These are phyloP conservation scores for Aspergillus melleus DNA, from an alignment of 2,329 filamentous ascomycete genomes.

Conservation along the genomic window DNA sequence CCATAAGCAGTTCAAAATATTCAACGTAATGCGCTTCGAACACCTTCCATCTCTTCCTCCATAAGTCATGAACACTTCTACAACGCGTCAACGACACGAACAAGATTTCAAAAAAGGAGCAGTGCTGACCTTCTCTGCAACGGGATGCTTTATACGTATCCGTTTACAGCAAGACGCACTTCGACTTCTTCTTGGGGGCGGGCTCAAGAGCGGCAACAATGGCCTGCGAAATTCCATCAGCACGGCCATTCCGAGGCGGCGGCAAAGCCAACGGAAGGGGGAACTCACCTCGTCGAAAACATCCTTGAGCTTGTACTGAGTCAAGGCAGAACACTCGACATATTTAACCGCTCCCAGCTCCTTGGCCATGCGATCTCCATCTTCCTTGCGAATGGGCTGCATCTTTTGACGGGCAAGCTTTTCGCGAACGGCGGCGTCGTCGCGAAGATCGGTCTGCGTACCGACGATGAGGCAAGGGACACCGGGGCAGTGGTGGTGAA, in stretches of 20 bases:
- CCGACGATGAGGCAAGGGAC: slow-evolving; percentile 97
- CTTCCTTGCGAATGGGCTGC: slow-evolving; percentile 85
- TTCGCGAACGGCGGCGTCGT: slow-evolving; percentile 81
- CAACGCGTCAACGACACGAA: slow-evolving; percentile 3
- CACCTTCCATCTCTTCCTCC: background rate
- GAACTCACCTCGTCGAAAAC: slow-evolving; percentile 92
- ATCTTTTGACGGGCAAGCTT: slow-evolving; percentile 97
- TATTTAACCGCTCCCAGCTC: slow-evolving; percentile 98
- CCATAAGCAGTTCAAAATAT: background rate
- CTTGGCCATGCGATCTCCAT: slow-evolving; percentile 94
- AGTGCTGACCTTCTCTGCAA: slow-evolving; percentile 12
- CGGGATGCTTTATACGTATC: background rate
- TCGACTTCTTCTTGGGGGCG: slow-evolving; percentile 74
- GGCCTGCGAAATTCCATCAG: slow-evolving; percentile 57
- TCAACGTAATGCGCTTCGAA: slow-evolving; percentile 2
- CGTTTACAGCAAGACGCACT: slow-evolving; percentile 68
- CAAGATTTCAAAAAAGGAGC: background rate
- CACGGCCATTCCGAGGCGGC: background rate
- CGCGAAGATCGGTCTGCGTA: slow-evolving; percentile 93
- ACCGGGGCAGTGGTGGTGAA: slow-evolving; percentile 96
- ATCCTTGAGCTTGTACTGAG: slow-evolving; percentile 98
- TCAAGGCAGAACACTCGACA: slow-evolving; percentile 96
- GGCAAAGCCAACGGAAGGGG: background rate
- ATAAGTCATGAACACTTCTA: slow-evolving; percentile 4
- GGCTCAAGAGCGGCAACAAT: slow-evolving; percentile 95